phyloP scores from a whole-genome alignment of 2,329 filamentous ascomycete species.

The Talaromyces islandicus region DNA sequence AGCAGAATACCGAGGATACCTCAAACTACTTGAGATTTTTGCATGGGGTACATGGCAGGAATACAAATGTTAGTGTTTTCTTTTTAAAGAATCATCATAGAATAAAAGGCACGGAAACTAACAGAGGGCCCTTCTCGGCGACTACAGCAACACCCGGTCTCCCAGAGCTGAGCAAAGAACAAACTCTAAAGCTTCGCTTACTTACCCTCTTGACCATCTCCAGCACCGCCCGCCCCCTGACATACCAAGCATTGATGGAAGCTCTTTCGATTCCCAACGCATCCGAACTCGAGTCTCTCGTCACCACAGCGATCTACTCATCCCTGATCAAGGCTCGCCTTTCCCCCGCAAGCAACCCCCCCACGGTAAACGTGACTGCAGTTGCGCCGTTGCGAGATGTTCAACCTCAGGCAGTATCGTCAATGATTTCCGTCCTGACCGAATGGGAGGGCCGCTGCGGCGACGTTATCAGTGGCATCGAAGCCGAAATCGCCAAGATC shows the following conservation, averaged over 20 bases:
- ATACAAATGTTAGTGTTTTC: slow-evolving; percentile 53
- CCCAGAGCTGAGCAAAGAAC: slow-evolving; percentile 64
- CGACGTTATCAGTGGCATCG: slow-evolving; percentile 65
- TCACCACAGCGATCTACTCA: slow-evolving; percentile 82
- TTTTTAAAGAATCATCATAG: not conserved
- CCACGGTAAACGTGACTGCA: slow-evolving; percentile 69
- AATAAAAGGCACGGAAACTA: not conserved
- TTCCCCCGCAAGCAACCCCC: slow-evolving; percentile 74
- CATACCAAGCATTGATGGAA: slow-evolving; percentile 63
- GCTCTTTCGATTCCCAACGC: slow-evolving; percentile 61
- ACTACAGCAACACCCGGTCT: slow-evolving; percentile 48
- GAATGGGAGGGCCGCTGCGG: slow-evolving; percentile 77
- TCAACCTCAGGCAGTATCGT: slow-evolving; percentile 62
- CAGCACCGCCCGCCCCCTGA: slow-evolving; percentile 60
- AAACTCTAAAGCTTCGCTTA: slow-evolving; percentile 80
- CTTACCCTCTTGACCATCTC: slow-evolving; percentile 82
- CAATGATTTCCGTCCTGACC: slow-evolving; percentile 62
- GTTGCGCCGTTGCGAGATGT: slow-evolving; percentile 84
- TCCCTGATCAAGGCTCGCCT: slow-evolving; percentile 77
- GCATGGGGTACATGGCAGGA: slow-evolving; percentile 82
- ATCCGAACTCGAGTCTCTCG: slow-evolving; percentile 73
- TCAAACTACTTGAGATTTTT: slow-evolving; percentile 78
- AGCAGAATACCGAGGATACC: slow-evolving; percentile 57
- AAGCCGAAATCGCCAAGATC: slow-evolving; percentile 66
- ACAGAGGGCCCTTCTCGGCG: not conserved